These are phyloP conservation scores for Paramecium sexaurelia DNA, from an alignment of 73 alveolate genomes.

Conservation along the genomic window DNA sequence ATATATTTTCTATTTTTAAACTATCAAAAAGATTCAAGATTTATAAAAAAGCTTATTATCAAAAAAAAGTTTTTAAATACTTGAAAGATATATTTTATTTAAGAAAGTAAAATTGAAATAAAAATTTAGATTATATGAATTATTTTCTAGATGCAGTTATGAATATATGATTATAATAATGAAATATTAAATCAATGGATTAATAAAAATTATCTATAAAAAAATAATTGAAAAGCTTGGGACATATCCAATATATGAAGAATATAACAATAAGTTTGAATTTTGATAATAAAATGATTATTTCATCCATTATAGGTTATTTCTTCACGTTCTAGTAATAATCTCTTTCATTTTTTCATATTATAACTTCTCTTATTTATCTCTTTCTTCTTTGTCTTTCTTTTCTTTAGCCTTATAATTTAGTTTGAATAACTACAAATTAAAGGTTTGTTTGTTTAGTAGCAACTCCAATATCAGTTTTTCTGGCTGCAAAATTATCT, in stretches of 20 bases:
- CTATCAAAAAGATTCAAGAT: too few species aligned
- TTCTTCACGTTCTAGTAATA: neutral
- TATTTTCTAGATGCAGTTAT: too few species aligned
- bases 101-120: too few species aligned
- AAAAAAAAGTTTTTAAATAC: too few species aligned
- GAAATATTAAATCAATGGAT: too few species aligned
- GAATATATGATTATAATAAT: too few species aligned
- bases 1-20: too few species aligned
- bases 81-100: too few species aligned
- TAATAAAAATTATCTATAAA: neutral
- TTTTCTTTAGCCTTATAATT: constrained; percentile 35
- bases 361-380: neutral
- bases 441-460: constrained; percentile 6
- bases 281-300: neutral
- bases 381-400: constrained; percentile 48
- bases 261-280: neutral
- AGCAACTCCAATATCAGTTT: constrained; percentile 54
- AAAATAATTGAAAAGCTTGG: neutral
- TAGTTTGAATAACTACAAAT: neutral
- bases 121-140: too few species aligned
- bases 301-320: constrained; percentile 26
- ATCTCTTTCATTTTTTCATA: constrained; percentile 7
- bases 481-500: constrained; percentile 34
- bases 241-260: neutral
- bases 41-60: too few species aligned